Evolutionary conservation across 2,329 filamentous ascomycete genomes (phyloP), one percentile per base, ranked within the genome.

Genomic region (Pseudocercospora eumusae): DNA sequence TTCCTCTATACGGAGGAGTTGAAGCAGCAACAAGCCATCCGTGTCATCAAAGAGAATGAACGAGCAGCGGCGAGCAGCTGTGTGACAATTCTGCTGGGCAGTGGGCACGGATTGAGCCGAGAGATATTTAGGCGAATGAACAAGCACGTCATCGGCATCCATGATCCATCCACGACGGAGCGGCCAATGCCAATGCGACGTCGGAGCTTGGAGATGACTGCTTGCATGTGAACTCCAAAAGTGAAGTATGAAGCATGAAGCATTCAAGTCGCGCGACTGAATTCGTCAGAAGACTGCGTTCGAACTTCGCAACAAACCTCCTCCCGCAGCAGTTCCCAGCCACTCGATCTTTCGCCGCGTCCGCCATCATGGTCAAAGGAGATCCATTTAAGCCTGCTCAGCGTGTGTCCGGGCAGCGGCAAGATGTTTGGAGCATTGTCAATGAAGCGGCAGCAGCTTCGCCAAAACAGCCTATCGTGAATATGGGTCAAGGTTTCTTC

Each of bases 401-500:
- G 25, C 75, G 84, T 60, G 83, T 86, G 25, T 81, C 83, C 50
- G 79, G 79, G 18, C 81, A 81, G 74, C 79, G 75, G 70, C 82
- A 85, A 70, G 84, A 86, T 81, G 84, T 86, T 50, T 86, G 84
- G 84, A 84, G 84, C 18, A 88, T 88, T 67, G 83, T 88, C 74
- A 88, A 88, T 68, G 86, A 88, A 75, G 86, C 86, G 3, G 86
- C 86, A 4, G 83, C 84, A 11, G 83, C 83, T 50, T 87, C 85
- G 20, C 84, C 84, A 1, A 81, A 87, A 45, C 83, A 87, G 74
- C 86, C 86, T 56, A 86, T 88, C 63, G 84, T 88, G 64, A 88
- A 88, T 75, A 88, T 88, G 85, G 86, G 86, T 56, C 86, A 88
- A 76, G 86, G 86, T 59, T 92, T 92, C 82, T 93, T 92, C 70